These are phyloP conservation scores for Neurospora sp. DNA, from an alignment of 495 filamentous ascomycete species.

Conservation along the genomic window DNA sequence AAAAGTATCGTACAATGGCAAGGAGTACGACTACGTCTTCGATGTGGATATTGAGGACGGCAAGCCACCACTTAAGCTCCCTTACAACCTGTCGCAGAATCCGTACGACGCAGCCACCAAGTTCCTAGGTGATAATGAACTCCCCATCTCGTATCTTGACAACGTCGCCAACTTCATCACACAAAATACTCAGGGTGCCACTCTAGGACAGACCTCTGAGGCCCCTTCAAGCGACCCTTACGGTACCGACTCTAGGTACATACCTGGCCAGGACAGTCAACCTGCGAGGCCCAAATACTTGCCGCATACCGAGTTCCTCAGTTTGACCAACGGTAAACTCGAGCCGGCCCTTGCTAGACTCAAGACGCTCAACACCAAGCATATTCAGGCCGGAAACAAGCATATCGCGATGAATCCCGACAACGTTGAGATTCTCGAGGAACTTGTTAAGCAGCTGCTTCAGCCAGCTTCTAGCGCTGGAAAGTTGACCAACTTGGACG, in stretches of 20 bases:
- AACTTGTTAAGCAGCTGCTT: constrained; percentile 5
- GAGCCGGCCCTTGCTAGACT: constrained; percentile 17
- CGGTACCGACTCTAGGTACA: constrained; percentile 68
- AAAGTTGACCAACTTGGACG: constrained; percentile 45
- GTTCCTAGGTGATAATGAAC: constrained; percentile 84
- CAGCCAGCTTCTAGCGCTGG: neutral
- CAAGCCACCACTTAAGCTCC: constrained; percentile 84
- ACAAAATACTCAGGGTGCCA: constrained; percentile 77
- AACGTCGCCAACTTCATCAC: constrained; percentile 92
- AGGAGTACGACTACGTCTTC: constrained; percentile 96
- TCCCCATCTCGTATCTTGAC: constrained; percentile 83
- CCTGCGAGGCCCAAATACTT: constrained; percentile 49
- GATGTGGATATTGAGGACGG: constrained; percentile 97
- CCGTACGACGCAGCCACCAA: constrained; percentile 86
- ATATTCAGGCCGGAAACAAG: constrained; percentile 52
- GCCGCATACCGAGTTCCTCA: constrained; percentile 79
- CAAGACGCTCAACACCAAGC: constrained; percentile 17
- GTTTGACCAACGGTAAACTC: constrained; percentile 43
- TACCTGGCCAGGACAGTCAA: constrained; percentile 52
- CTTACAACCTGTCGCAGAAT: constrained; percentile 87
- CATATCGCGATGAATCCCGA: constrained; percentile 62
- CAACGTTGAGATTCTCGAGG: constrained; percentile 39
- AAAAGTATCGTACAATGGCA: constrained; percentile 62
- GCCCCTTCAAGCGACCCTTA: constrained; percentile 54
- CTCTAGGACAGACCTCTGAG: constrained; percentile 47